Evolutionary conservation across 768 basidiomycete genomes (phyloP).

Genomic region (Leucocoprinus sp.): DNA sequence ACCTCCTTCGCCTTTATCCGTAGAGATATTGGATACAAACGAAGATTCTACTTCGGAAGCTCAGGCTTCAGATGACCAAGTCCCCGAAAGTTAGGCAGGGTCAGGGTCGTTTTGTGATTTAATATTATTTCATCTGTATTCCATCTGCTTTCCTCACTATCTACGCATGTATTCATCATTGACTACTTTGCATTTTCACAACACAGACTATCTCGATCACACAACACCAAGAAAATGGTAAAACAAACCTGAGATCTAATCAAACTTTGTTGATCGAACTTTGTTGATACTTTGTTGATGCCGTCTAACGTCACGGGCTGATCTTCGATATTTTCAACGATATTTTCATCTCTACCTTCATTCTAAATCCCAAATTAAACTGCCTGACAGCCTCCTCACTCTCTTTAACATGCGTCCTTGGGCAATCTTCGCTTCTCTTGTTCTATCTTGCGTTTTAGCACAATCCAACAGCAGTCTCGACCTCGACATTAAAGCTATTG

Average conservation of each 20-base stretch:
- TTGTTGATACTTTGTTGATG: no score
- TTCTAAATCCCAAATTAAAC: background rate
- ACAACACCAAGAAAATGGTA: background rate
- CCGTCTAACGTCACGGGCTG: no score
- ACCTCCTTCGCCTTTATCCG: constrained; percentile 24
- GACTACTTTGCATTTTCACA: background rate
- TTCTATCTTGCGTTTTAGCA: constrained; percentile 36
- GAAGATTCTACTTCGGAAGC: constrained; percentile 17
- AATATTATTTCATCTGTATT: constrained; percentile 15
- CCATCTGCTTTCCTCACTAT: constrained; percentile 8
- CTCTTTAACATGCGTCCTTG: constrained; percentile 25
- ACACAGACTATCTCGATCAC: background rate
- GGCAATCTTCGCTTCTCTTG: constrained; percentile 26
- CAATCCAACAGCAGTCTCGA: constrained; percentile 27
- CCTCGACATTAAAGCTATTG: constrained; percentile 46
- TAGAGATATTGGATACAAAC: constrained; percentile 23
- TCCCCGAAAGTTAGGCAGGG: background rate
- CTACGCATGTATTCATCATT: constrained; percentile 5
- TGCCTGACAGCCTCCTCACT: constrained; percentile 15
- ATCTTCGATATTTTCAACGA: background rate
- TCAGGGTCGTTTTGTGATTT: constrained; percentile 3
- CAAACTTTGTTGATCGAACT: no score
- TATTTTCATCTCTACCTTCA: background rate
- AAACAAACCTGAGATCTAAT: background rate
- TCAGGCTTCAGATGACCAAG: constrained; percentile 6